Percentiles rank a stretch among this genome's conserved stretches.
Evolutionary conservation across 2,329 filamentous ascomycete genomes (phyloP).

Genomic region (Colletotrichum lini): DNA sequence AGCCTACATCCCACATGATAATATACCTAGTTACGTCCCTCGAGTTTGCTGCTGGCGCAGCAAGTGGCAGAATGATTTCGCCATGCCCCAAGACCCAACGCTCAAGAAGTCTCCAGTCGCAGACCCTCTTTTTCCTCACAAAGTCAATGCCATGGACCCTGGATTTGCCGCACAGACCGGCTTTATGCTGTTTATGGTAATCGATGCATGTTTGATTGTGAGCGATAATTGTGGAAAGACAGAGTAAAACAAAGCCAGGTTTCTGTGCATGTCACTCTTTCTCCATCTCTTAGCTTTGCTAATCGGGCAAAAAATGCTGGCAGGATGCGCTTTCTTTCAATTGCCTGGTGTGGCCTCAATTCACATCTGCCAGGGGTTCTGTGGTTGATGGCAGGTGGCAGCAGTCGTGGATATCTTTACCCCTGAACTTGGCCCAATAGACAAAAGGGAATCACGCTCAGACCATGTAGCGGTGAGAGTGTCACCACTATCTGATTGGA

Average conservation of each 20-base stretch:
- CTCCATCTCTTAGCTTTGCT: not conserved
- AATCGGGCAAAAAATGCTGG: not conserved
- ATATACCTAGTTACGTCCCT: too few relatives aligned
- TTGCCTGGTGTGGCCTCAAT: not conserved
- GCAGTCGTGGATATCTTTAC: constrained; percentile 32
- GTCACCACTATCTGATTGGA: constrained; percentile 39
- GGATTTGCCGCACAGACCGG: constrained; percentile 12
- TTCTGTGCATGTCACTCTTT: not conserved
- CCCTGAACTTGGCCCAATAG: constrained; percentile 40
- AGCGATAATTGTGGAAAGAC: not conserved
- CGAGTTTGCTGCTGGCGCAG: too few relatives aligned
- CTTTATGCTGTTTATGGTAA: not conserved
- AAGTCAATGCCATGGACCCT: constrained; percentile 25
- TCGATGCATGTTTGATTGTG: not conserved
- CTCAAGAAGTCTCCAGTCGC: not conserved
- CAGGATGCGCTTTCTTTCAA: not conserved
- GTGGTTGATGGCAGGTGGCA: constrained; percentile 35
- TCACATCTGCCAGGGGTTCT: constrained; percentile 13
- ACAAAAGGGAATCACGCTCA: constrained; percentile 28
- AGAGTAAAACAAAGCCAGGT: not conserved
- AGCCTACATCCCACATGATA: too few relatives aligned
- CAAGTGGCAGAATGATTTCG: not conserved
- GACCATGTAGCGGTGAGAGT: constrained; percentile 47
- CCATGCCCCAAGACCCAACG: not conserved
- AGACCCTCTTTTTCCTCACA: not conserved